Evolutionary conservation across 208 protist species (phyloP), one percentile per base, ranked within the genome.

Genomic region (Trypanosoma mega): DNA sequence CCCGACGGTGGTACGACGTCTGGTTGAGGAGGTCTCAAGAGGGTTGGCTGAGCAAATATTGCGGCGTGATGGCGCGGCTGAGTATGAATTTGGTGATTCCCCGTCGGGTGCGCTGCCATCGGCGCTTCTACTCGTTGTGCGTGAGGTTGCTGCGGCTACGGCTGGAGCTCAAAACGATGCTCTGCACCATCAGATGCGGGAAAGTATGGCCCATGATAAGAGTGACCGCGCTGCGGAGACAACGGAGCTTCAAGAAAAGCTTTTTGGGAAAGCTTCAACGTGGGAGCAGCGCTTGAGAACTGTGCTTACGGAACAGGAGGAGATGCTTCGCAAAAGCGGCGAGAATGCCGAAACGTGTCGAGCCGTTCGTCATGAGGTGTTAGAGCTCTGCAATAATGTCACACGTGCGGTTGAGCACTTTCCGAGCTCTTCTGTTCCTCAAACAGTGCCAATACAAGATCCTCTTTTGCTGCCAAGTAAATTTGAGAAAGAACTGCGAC

Each of bases 341-440:
- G 55, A 56, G 21, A 39, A 70, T 41, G 63, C 46, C 2, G 36
- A 63, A 0, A 30, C 47, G 30, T 70, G 63, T 33, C 14, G 37
- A 31, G 55, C 60, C 8, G 48, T 70, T 8, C 63, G 47, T 20
- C 55, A 9, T 24, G 63, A 70, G 24, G 26, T 70, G 23, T 30
- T 70, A 34, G 49, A 39, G 23, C 29, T 70, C 2, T 70, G 47
- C 51, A 45, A 36, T 14, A 55, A 70, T 30, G 63, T 63, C 14
- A 44, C 58, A 12, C 55, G 39, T 21, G 26, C 63, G 8, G 37
- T 55, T 5, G 55, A 70, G 16, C 21, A 36, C 36, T 20, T 63
- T 3, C 43, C 51, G 26, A 39, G 41, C 34, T 16, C 14, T 20
- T 21, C 9, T 29, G n/a, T 18, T 49, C 12, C 12, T 27, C 20